Evolutionary conservation across 2,329 filamentous ascomycete genomes (phyloP).

Genomic region (Fusarium ambrosium): DNA sequence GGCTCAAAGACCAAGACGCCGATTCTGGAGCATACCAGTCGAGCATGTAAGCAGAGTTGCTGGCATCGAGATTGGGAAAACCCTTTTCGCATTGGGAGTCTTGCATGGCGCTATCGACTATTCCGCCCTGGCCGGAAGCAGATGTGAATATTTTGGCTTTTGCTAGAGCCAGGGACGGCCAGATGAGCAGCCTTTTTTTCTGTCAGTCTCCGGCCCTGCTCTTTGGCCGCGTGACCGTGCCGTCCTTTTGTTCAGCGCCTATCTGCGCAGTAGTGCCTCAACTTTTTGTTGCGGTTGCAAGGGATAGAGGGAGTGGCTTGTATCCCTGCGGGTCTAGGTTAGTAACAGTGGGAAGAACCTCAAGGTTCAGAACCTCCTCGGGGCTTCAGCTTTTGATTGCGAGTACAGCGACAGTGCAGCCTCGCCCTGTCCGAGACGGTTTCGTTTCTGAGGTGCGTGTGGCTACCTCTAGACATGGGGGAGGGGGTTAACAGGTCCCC

Average conservation of each 20-base stretch:
- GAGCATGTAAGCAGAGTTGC: slow-evolving; percentile 13
- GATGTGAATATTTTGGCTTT: slow-evolving; percentile 32
- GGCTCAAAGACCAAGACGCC: slow-evolving; percentile 25
- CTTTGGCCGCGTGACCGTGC: slow-evolving; percentile 18
- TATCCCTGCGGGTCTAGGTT: background rate
- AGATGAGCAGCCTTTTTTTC: slow-evolving; percentile 22
- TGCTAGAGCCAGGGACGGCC: slow-evolving; percentile 18
- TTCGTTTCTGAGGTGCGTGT: slow-evolving; percentile 23
- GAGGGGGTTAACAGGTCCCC: background rate
- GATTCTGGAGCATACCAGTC: slow-evolving; percentile 8
- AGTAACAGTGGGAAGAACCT: slow-evolving; percentile 2
- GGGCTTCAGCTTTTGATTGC: slow-evolving; percentile 12
- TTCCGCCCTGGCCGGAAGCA: slow-evolving; percentile 27
- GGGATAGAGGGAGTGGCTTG: slow-evolving; percentile 6
- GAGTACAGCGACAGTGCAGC: slow-evolving; percentile 18
- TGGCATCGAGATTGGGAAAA: slow-evolving; percentile 31
- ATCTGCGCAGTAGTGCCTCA: slow-evolving; percentile 2
- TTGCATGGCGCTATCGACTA: slow-evolving; percentile 44
- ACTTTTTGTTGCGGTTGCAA: slow-evolving; percentile 21
- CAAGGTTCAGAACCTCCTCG: background rate
- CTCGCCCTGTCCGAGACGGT: slow-evolving; percentile 30
- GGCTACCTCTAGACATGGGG: background rate
- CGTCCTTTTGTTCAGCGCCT: slow-evolving; percentile 6
- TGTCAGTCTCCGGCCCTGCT: slow-evolving; percentile 19
- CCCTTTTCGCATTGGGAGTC: slow-evolving; percentile 26